Conservation (phyloP, 495 filamentous ascomycete genomes). For the Xylona heveae region DNA sequence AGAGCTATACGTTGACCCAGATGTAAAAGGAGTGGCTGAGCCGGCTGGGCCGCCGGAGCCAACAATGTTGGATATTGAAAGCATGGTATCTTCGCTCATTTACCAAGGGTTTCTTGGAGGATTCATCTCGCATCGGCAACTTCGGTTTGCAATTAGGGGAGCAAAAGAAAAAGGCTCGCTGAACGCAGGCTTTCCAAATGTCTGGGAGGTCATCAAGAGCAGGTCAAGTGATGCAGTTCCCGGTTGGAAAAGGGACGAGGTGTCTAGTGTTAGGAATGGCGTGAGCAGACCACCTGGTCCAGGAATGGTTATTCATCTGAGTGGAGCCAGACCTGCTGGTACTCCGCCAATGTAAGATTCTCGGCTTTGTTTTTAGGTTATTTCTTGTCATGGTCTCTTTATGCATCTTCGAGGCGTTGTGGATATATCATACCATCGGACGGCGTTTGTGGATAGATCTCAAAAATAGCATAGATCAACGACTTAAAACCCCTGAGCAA, state of each 20-base stretch:
- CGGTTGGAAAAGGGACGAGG: constrained; percentile 29
- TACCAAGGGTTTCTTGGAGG: constrained; percentile 71
- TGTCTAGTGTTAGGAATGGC: background rate
- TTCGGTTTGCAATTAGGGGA: constrained; percentile 64
- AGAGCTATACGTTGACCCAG: constrained; percentile 18
- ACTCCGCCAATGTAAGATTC: no score
- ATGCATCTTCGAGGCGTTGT: no score
- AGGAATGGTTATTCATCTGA: constrained; percentile 5
- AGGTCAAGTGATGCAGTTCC: constrained; percentile 25
- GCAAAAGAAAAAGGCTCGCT: constrained; percentile 40
- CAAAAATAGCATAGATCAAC: no score
- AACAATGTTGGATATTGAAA: constrained; percentile 51
- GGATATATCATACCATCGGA: no score
- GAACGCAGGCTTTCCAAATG: constrained; percentile 38
- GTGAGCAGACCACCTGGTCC: background rate
- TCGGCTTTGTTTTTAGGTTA: no score
- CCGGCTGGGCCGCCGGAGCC: constrained; percentile 6
- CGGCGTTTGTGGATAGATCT: no score
- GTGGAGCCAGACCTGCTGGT: constrained; percentile 2
- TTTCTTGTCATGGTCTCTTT: no score
- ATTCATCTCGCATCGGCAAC: constrained; percentile 57
- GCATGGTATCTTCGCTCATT: constrained; percentile 51
- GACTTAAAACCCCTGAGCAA: no score
- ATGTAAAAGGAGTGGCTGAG: constrained; percentile 15
- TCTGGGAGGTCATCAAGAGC: constrained; percentile 31